A percentile compares a stretch with the other conserved stretches of the same genome.
Evolutionary conservation across 345 rosid species (phyloP).

Genomic region (Aquilaria malaccensis): DNA sequence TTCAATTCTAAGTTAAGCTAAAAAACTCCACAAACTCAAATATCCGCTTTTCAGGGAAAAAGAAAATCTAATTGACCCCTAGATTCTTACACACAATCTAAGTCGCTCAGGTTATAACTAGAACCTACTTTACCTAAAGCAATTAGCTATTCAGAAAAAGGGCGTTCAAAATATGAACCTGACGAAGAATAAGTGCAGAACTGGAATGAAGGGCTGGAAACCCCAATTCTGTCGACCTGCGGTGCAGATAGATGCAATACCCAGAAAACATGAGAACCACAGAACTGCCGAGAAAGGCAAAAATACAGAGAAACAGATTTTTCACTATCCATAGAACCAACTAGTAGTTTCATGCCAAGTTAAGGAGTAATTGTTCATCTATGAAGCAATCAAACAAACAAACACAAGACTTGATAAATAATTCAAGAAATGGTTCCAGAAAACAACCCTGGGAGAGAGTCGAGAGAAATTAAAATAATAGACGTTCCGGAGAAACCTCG

Average conservation of each 20-base stretch:
- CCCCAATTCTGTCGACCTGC: constrained; percentile 41
- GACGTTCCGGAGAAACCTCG: constrained; percentile 47
- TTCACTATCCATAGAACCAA: no score
- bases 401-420: neutral
- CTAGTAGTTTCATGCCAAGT: neutral
- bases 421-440: constrained; percentile 7
- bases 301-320: neutral
- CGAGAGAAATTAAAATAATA: constrained; percentile 34
- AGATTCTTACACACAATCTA: neutral
- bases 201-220: constrained; percentile 45
- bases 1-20: neutral
- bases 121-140: neutral
- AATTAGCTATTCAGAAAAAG: neutral
- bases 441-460: constrained; percentile 33
- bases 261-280: no score
- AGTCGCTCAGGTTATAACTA: neutral
- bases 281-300: neutral
- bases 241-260: constrained; percentile 21
- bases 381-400: neutral
- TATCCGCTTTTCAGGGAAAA: neutral
- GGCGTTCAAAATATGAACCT: constrained; percentile 32
- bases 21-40: neutral
- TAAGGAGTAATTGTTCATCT: neutral
- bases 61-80: neutral
- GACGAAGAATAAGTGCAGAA: constrained; percentile 49